phyloP scores from a whole-genome alignment of 2,329 filamentous ascomycete genomes.

The Pyrenophora graminea region DNA sequence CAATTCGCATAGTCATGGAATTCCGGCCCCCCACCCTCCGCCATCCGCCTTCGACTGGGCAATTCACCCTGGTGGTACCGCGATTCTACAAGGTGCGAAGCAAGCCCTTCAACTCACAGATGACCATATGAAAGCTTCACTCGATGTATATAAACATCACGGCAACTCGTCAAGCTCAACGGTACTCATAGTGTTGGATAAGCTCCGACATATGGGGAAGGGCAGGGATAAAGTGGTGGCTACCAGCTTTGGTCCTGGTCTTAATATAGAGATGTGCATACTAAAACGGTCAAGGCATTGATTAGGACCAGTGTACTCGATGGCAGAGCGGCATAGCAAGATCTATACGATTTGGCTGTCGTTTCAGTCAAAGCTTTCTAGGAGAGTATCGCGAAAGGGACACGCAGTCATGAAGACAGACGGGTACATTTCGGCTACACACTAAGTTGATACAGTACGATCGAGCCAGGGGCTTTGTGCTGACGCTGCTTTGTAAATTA shows the following conservation, averaged over 20 bases:
- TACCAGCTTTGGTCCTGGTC: constrained; percentile 72
- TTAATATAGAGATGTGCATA: constrained; percentile 70
- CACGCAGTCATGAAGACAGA: not conserved
- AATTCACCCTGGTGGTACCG: constrained; percentile 70
- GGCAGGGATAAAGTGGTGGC: constrained; percentile 65
- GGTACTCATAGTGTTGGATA: constrained; percentile 69
- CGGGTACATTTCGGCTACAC: too few relatives aligned
- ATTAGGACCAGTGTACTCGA: not conserved
- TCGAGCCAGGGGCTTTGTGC: too few relatives aligned
- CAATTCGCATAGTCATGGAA: constrained; percentile 27
- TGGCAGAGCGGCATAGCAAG: not conserved
- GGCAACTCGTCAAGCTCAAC: constrained; percentile 72
- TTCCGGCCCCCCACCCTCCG: constrained; percentile 32
- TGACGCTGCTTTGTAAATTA: too few relatives aligned
- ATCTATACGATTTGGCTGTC: constrained; percentile 1
- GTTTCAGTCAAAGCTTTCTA: not conserved
- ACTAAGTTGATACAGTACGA: too few relatives aligned
- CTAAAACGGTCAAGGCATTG: constrained; percentile 53
- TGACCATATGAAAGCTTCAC: constrained; percentile 71
- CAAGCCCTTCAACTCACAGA: constrained; percentile 60
- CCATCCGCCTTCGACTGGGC: constrained; percentile 72
- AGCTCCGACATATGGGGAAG: constrained; percentile 52
- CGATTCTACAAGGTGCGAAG: constrained; percentile 68
- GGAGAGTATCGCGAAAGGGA: not conserved
- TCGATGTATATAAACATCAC: constrained; percentile 68